Conservation (phyloP, 1,284 basidiomycete genomes). For the Sutorius eximius region DNA sequence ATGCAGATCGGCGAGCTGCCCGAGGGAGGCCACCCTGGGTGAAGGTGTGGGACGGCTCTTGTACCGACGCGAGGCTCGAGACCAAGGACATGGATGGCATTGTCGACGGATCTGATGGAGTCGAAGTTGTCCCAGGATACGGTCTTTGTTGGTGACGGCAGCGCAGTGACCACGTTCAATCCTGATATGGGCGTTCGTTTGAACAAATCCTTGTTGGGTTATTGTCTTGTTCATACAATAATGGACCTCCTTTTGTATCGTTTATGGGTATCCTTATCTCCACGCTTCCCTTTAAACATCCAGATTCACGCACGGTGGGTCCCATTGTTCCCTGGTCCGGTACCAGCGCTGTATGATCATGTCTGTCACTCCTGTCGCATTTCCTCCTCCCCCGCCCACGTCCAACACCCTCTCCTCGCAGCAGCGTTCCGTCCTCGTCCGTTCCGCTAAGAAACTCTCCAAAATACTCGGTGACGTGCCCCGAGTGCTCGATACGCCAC, state of each 20-base stretch:
- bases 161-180: too few species aligned
- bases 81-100: too few species aligned
- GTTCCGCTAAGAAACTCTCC: constrained; percentile 60
- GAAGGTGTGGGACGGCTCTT: too few species aligned
- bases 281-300: not conserved
- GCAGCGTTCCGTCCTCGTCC: constrained; percentile 57
- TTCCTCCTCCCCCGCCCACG: constrained; percentile 58
- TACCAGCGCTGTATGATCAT: constrained; percentile 15
- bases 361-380: not conserved
- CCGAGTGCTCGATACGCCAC: constrained; percentile 47
- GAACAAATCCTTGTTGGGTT: not conserved
- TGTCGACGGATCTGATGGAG: too few species aligned
- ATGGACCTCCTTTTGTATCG: constrained; percentile 29
- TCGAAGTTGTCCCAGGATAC: too few species aligned
- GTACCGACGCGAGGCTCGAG: too few species aligned
- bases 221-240: not conserved
- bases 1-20: too few species aligned
- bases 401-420: constrained; percentile 52
- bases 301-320: too few species aligned
- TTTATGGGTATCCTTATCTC: constrained; percentile 4
- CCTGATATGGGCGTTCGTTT: constrained; percentile 8
- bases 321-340: constrained; percentile 19
- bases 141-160: too few species aligned
- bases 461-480: constrained; percentile 62
- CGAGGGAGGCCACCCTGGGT: too few species aligned